Percentiles rank a stretch among this genome's conserved stretches.
Evolutionary conservation across 1,284 basidiomycete genomes (phyloP).

Genomic region (Boletus holoroseus): DNA sequence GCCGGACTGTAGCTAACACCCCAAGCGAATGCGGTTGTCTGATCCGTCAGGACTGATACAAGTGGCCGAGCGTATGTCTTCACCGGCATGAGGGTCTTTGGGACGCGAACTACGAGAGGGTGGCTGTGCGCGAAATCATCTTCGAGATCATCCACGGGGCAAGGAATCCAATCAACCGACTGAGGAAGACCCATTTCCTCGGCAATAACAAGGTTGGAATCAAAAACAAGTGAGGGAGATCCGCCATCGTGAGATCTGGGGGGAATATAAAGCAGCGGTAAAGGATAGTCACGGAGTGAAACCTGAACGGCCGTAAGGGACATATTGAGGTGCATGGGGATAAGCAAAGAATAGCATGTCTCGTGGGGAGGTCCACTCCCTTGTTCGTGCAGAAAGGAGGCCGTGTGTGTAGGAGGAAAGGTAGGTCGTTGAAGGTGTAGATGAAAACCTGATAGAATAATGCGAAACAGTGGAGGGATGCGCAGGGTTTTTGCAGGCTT

Average conservation of each 20-base stretch:
- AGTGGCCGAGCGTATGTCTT: conserved; percentile 85
- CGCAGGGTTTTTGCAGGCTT: conserved; percentile 35
- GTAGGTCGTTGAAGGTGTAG: conserved; percentile 60
- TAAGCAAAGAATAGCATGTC: conserved; percentile 72
- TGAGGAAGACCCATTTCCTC: conserved; percentile 79
- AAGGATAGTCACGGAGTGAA: conserved; percentile 76
- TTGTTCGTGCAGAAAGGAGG: conserved; percentile 68
- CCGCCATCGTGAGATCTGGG: conserved; percentile 33
- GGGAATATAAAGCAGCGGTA: conserved; percentile 64
- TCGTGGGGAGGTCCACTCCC: conserved; percentile 69
- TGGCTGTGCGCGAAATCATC: conserved; percentile 50
- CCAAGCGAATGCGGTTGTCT: conserved; percentile 81
- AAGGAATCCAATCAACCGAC: conserved; percentile 71
- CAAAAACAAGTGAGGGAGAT: conserved; percentile 56
- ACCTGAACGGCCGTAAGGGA: conserved; percentile 59
- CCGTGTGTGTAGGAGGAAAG: conserved; percentile 53
- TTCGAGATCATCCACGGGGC: conserved; percentile 53
- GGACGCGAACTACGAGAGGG: conserved; percentile 64
- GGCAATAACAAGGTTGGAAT: conserved; percentile 80
- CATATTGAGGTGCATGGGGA: conserved; percentile 80
- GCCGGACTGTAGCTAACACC: conserved; percentile 85
- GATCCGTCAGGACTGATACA: conserved; percentile 61
- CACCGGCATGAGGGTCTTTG: conserved; percentile 93
- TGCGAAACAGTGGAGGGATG: conserved; percentile 74
- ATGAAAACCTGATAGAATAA: conserved; percentile 55